Conservation (phyloP, 2,329 filamentous ascomycete genomes). For the Pestalotiopsis fici region DNA sequence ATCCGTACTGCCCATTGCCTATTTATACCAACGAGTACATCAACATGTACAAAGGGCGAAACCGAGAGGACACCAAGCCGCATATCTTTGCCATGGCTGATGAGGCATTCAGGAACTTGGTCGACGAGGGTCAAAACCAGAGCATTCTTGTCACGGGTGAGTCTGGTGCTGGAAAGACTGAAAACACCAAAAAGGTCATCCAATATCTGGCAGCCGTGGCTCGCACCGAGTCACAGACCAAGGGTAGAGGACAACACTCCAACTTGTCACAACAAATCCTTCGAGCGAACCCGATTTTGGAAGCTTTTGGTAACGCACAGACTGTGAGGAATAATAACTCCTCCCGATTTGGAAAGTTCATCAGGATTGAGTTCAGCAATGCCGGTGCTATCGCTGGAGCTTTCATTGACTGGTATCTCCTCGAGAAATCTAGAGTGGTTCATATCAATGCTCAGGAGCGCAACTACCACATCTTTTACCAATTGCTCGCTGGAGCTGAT, state of each 20-base stretch:
- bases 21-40: conserved; percentile 97
- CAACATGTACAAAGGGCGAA: conserved; percentile 95
- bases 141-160: conserved; percentile 98
- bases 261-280: conserved; percentile 96
- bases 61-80: conserved; percentile 89
- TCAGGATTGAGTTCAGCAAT: conserved; percentile 90
- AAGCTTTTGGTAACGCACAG: conserved; percentile 97
- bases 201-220: conserved; percentile 97
- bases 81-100: conserved; percentile 99
- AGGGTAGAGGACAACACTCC: conserved; percentile 66
- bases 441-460: conserved; percentile 84
- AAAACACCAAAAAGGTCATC: conserved; percentile 99
- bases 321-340: conserved; percentile 98
- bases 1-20: conserved; percentile 90
- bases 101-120: conserved; percentile 90
- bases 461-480: conserved; percentile 98
- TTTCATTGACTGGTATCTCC: conserved; percentile 97
- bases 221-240: conserved; percentile 71
- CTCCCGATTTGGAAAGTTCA: conserved; percentile 97
- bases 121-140: conserved; percentile 94
- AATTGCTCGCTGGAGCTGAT: conserved; percentile 85
- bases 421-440: conserved; percentile 98
- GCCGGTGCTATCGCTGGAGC: conserved; percentile 90
- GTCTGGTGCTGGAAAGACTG: conserved; percentile 96
- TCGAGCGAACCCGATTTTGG: conserved; percentile 92